Evolutionary conservation across 2,329 filamentous ascomycete genomes (phyloP).

Genomic region (Colletotrichum somersetense): DNA sequence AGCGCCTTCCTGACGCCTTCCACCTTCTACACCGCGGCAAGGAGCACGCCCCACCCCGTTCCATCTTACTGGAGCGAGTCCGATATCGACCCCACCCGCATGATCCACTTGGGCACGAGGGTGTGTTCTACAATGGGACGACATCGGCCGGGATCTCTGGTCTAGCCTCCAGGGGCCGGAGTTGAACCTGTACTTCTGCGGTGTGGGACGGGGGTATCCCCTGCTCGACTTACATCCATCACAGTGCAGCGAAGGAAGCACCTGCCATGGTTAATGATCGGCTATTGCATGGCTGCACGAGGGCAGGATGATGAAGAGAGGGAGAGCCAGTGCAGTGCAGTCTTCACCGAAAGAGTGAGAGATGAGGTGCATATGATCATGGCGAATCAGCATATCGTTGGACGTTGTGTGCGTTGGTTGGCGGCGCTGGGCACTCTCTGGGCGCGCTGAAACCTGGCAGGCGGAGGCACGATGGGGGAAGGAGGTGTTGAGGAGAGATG

Average conservation of each 20-base stretch:
- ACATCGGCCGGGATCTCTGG: not conserved
- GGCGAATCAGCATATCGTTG: conserved; percentile 1
- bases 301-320: not conserved
- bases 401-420: not conserved
- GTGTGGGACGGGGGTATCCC: not conserved
- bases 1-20: conserved; percentile 1
- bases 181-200: conserved; percentile 13
- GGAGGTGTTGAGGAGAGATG: conserved; percentile 1
- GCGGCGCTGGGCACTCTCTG: conserved; percentile 26
- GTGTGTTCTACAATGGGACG: conserved; percentile 26
- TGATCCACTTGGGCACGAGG: conserved; percentile 31
- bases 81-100: not conserved
- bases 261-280: conserved; percentile 7
- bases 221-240: not conserved
- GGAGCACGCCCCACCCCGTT: not conserved
- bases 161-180: conserved; percentile 7
- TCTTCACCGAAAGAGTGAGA: conserved; percentile 26
- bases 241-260: conserved; percentile 10
- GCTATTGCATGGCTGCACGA: not conserved
- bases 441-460: conserved; percentile 29
- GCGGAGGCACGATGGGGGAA: not conserved
- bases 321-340: not conserved
- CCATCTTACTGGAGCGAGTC: conserved; percentile 1
- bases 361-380: conserved; percentile 12
- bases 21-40: not conserved